Evolutionary conservation across 2,329 filamentous ascomycete genomes (phyloP).

Genomic region (Incumbomyces lentus): DNA sequence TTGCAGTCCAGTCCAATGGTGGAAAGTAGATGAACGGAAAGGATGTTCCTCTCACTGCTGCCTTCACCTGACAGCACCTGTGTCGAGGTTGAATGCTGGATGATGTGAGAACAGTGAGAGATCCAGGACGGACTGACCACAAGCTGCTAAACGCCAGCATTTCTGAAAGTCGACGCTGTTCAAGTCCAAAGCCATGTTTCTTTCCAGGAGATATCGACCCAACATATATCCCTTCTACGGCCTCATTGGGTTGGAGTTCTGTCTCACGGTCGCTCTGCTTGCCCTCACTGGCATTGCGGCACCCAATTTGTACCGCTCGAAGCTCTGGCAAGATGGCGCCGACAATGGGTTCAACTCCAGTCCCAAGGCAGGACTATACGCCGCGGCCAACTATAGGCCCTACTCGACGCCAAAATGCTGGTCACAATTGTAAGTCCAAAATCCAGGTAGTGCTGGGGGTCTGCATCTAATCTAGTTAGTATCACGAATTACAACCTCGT

Average conservation of each 20-base stretch:
- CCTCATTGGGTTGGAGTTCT: conserved; percentile 46
- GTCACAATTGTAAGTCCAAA: conserved; percentile 50
- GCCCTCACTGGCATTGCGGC: conserved; percentile 52
- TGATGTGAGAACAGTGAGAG: too few relatives aligned
- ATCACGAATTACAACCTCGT: conserved; percentile 52
- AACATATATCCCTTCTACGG: conserved; percentile 37
- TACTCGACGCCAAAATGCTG: conserved; percentile 47
- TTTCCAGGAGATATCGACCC: conserved; percentile 46
- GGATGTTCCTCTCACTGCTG: too few relatives aligned
- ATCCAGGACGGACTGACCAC: too few relatives aligned
- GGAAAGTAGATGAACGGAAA: too few relatives aligned
- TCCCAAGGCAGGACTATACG: conserved; percentile 46
- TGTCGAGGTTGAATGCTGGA: too few relatives aligned
- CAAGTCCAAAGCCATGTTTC: conserved; percentile 26
- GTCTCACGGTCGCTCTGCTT: conserved; percentile 47
- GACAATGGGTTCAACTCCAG: conserved; percentile 54
- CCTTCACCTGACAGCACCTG: too few relatives aligned
- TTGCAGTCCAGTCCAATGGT: too few relatives aligned
- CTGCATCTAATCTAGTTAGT: conserved; percentile 28
- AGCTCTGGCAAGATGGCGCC: conserved; percentile 52
- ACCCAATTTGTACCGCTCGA: conserved; percentile 50
- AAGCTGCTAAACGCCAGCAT: too few relatives aligned
- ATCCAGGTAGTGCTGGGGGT: conserved; percentile 13
- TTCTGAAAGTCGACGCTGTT: too few relatives aligned
- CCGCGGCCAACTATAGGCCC: conserved; percentile 48